These are phyloP conservation scores for Corylus heterophylla DNA, from an alignment of 306 rosid species.

Conservation along the genomic window DNA sequence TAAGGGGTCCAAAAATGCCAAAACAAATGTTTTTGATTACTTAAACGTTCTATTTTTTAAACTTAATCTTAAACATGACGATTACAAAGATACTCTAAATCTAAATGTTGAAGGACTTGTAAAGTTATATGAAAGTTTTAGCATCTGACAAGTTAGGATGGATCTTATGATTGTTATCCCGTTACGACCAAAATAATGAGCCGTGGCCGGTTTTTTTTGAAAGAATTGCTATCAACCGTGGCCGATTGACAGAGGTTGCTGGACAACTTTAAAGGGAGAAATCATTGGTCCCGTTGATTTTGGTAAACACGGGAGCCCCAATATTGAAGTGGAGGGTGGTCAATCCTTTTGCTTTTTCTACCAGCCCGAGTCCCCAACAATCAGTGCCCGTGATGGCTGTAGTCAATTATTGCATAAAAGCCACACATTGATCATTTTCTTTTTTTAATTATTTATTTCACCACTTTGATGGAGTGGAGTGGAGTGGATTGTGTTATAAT, in stretches of 20 bases:
- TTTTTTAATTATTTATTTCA: too few species aligned
- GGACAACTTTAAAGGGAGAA: background rate
- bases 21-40: too few species aligned
- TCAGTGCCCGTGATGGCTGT: background rate
- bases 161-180: too few species aligned
- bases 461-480: too few species aligned
- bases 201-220: background rate
- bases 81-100: too few species aligned
- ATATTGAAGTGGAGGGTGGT: background rate
- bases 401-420: background rate
- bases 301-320: background rate
- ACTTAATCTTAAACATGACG: too few species aligned
- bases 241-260: background rate
- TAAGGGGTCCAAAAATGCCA: too few species aligned
- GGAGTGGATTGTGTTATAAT: too few species aligned
- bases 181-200: background rate
- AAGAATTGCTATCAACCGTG: background rate
- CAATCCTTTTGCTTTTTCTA: background rate
- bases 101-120: too few species aligned
- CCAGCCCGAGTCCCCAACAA: background rate
- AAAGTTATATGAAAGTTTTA: too few species aligned
- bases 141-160: too few species aligned
- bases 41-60: too few species aligned
- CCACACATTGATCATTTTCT: background rate
- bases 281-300: slow-evolving; percentile 1